phyloP scores from a whole-genome alignment of 2,329 filamentous ascomycete genomes.

The Fusarium nelsonii region DNA sequence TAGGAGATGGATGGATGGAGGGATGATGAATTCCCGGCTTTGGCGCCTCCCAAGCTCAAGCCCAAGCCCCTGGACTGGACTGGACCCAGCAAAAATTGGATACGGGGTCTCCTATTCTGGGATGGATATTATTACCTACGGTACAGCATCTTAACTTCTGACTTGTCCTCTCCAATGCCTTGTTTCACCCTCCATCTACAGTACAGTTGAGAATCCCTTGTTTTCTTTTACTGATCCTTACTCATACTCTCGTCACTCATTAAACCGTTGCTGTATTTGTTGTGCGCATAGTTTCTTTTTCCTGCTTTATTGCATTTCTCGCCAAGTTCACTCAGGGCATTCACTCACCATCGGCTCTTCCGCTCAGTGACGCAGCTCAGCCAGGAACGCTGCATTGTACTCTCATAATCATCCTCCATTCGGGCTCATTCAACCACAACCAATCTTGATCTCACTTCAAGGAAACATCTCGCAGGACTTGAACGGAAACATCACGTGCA shows the following conservation, averaged over 20 bases:
- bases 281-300: constrained; percentile 1
- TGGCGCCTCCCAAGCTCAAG: constrained; percentile 30
- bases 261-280: constrained; percentile 3
- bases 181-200: constrained; percentile 42
- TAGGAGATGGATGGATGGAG: constrained; percentile 11
- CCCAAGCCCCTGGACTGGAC: constrained; percentile 19
- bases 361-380: constrained; percentile 38
- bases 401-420: constrained; percentile 19
- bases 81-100: constrained; percentile 42
- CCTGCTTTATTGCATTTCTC: neutral
- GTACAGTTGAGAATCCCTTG: constrained; percentile 28
- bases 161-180: constrained; percentile 44
- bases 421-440: constrained; percentile 4
- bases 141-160: constrained; percentile 28
- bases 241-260: constrained; percentile 13
- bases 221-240: constrained; percentile 18
- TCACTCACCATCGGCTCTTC: constrained; percentile 23
- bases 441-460: constrained; percentile 7
- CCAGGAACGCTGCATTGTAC: constrained; percentile 10
- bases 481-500: constrained; percentile 13
- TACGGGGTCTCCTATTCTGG: constrained; percentile 39
- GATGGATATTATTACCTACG: constrained; percentile 29
- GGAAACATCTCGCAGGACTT: constrained; percentile 7
- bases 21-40: constrained; percentile 27
- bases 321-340: neutral